phyloP scores from a whole-genome alignment of 306 rosid genomes.

The Sphenostylis stenocarpa region DNA sequence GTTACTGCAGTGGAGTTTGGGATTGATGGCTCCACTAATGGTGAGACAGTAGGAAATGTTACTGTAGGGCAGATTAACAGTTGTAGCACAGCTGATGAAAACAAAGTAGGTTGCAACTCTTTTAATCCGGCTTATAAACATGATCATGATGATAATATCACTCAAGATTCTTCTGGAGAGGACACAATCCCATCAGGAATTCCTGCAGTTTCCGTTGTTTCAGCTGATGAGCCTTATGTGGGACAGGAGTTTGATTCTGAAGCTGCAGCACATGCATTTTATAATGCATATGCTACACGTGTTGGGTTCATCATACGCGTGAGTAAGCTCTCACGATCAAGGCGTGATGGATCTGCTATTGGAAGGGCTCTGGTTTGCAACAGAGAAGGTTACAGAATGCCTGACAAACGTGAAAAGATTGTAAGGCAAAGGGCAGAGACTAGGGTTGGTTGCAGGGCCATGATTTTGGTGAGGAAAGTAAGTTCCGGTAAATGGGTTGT shows the following conservation, averaged over 20 bases:
- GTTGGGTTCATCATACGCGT: slow-evolving; percentile 91
- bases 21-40: slow-evolving; percentile 55
- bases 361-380: slow-evolving; percentile 98
- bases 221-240: slow-evolving; percentile 77
- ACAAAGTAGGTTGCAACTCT: slow-evolving; percentile 61
- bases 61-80: slow-evolving; percentile 42
- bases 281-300: slow-evolving; percentile 78
- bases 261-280: slow-evolving; percentile 91
- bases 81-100: slow-evolving; percentile 55
- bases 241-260: slow-evolving; percentile 96
- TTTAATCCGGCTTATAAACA: slow-evolving; percentile 62
- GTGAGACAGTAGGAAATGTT: slow-evolving; percentile 53
- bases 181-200: slow-evolving; percentile 46
- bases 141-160: slow-evolving; percentile 53
- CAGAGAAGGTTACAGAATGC: slow-evolving; percentile 96
- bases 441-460: slow-evolving; percentile 95
- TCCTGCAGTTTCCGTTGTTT: slow-evolving; percentile 48
- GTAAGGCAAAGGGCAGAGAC: slow-evolving; percentile 97
- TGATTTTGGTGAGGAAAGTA: slow-evolving; percentile 88
- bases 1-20: slow-evolving; percentile 83
- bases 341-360: slow-evolving; percentile 93
- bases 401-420: slow-evolving; percentile 96
- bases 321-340: slow-evolving; percentile 94
- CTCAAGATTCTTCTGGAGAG: slow-evolving; percentile 55
- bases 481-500: slow-evolving; percentile 92